phyloP scores from a whole-genome alignment of 768 basidiomycete species.

The Melanogaster broomeanus region DNA sequence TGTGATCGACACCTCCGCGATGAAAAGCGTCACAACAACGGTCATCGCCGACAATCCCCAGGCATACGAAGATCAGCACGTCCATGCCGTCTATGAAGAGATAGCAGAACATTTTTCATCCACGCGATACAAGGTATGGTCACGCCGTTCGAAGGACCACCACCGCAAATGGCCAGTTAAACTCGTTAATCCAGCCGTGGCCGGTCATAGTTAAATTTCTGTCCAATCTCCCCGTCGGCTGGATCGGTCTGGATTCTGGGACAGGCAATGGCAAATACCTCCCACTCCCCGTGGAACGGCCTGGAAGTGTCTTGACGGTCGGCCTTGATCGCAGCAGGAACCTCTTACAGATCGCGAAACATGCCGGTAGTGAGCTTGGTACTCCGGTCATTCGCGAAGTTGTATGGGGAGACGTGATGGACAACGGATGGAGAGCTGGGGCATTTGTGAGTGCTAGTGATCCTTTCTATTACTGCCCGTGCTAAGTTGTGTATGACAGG shows the following conservation, averaged over 20 bases:
- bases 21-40: constrained; percentile 40
- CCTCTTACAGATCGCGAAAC: constrained; percentile 72
- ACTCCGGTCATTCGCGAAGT: constrained; percentile 57
- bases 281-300: constrained; percentile 65
- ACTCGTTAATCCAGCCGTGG: constrained; percentile 65
- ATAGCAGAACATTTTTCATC: constrained; percentile 88
- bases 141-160: background rate
- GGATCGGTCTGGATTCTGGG: constrained; percentile 91
- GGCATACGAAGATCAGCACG: constrained; percentile 70
- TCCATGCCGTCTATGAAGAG: constrained; percentile 81
- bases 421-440: constrained; percentile 70
- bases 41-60: constrained; percentile 51
- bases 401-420: constrained; percentile 78
- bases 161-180: background rate
- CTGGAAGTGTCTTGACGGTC: constrained; percentile 66
- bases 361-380: constrained; percentile 47
- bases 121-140: constrained; percentile 79
- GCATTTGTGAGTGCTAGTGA: constrained; percentile 64
- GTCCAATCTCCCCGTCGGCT: constrained; percentile 67
- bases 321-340: constrained; percentile 84
- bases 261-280: constrained; percentile 99
- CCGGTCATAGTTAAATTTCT: constrained; percentile 82
- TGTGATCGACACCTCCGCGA: background rate
- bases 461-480: background rate
- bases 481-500: constrained; percentile 46